phyloP scores from a whole-genome alignment of 192 early-diverging fungal species.

The Backusella mclennaniae region DNA sequence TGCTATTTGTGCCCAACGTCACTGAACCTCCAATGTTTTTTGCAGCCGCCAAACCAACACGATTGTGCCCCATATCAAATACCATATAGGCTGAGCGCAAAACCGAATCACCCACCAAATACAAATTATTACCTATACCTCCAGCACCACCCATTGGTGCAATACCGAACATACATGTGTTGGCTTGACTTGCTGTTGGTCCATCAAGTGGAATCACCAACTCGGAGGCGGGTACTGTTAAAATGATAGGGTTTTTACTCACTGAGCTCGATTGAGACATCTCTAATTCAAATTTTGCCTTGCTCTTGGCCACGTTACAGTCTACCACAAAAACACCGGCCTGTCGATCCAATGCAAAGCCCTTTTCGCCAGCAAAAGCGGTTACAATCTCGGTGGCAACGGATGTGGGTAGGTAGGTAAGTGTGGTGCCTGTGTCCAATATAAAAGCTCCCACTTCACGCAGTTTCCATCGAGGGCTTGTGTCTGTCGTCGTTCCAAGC shows the following conservation, averaged over 20 bases:
- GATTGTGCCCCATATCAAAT: conserved; percentile 38
- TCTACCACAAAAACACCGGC: conserved; percentile 28
- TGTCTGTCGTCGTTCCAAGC: not conserved
- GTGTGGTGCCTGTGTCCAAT: conserved; percentile 36
- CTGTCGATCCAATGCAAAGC: conserved; percentile 16
- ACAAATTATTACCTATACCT: conserved; percentile 23
- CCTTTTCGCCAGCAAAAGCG: conserved; percentile 17
- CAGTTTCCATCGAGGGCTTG: conserved; percentile 14
- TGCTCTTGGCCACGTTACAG: conserved; percentile 19
- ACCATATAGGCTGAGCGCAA: conserved; percentile 35
- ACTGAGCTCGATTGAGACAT: conserved; percentile 17
- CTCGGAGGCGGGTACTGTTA: conserved; percentile 22
- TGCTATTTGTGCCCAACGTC: not conserved
- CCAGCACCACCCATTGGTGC: conserved; percentile 13
- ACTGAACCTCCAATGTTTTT: conserved; percentile 17
- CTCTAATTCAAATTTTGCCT: conserved; percentile 9
- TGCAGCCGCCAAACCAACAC: conserved; percentile 28
- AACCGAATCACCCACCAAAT: conserved; percentile 35
- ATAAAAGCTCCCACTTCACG: conserved; percentile 22
- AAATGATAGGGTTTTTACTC: conserved; percentile 14
- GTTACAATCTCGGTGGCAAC: conserved; percentile 22
- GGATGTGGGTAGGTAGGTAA: conserved; percentile 27
- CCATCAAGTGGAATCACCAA: conserved; percentile 33
- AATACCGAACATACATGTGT: conserved; percentile 32
- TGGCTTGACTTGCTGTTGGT: not conserved